Evolutionary conservation across 1,139 yeast species (phyloP).

Genomic region (Blastobotrys serpentis): DNA sequence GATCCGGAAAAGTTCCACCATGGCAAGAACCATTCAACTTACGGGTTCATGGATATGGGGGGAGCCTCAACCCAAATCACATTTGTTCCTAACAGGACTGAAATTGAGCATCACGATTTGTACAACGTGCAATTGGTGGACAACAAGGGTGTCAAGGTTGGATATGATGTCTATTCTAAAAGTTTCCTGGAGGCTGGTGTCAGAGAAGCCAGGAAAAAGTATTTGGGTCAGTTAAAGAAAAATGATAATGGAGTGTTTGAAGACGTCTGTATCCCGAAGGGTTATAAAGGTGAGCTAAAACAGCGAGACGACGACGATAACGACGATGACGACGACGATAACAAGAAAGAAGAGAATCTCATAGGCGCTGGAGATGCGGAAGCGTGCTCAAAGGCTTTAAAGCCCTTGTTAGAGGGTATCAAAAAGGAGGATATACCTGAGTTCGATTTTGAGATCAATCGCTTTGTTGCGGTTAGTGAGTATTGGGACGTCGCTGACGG

Average conservation of each 20-base stretch:
- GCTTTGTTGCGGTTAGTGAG: constrained; percentile 77
- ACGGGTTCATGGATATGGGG: constrained; percentile 78
- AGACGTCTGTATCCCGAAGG: constrained; percentile 52
- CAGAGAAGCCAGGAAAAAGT: constrained; percentile 60
- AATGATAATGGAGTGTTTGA: constrained; percentile 25
- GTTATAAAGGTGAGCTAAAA: constrained; percentile 18
- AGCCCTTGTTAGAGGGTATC: constrained; percentile 46
- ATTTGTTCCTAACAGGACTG: constrained; percentile 63
- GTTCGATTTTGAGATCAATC: constrained; percentile 65
- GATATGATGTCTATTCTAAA: constrained; percentile 56
- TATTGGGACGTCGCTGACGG: constrained; percentile 72
- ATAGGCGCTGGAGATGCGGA: constrained; percentile 61
- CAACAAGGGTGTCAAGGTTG: constrained; percentile 30
- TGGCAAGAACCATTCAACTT: constrained; percentile 57
- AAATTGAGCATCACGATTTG: constrained; percentile 52
- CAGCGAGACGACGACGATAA: constrained; percentile 21
- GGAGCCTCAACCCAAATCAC: constrained; percentile 83
- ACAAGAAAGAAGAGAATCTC: constrained; percentile 44
- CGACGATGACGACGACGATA: constrained; percentile 32
- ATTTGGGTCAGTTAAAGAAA: constrained; percentile 37
- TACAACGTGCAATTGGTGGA: constrained; percentile 48
- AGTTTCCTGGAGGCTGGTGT: constrained; percentile 77
- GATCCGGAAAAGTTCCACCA: constrained; percentile 49
- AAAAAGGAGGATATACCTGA: constrained; percentile 45
- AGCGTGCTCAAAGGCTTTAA: constrained; percentile 52